phyloP scores from a whole-genome alignment of 2,329 filamentous ascomycete species.

The Ceratocystis colombiana region DNA sequence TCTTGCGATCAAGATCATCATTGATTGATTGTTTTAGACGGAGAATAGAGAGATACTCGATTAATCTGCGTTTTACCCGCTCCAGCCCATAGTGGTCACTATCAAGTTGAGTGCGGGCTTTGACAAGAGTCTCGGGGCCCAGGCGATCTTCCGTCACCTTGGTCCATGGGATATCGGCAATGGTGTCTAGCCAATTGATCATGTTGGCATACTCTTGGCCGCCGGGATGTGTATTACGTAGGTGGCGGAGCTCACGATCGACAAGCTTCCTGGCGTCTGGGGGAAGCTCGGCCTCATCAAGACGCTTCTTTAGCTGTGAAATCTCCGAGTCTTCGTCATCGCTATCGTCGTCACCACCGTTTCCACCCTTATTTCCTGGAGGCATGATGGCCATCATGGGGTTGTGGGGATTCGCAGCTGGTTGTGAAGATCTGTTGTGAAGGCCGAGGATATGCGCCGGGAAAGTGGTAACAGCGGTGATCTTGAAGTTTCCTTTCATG shows the following conservation, averaged over 20 bases:
- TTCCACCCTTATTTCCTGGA: conserved; percentile 27
- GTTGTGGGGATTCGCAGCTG: conserved; percentile 31
- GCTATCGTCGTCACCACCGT: conserved; percentile 49
- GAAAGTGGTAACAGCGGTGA: conserved; percentile 65
- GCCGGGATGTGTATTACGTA: conserved; percentile 91
- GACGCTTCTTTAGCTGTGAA: conserved; percentile 79
- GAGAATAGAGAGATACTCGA: conserved; percentile 94
- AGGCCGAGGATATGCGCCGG: conserved; percentile 46
- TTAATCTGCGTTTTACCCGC: conserved; percentile 89
- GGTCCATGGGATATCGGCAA: conserved; percentile 90
- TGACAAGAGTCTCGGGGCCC: conserved; percentile 64
- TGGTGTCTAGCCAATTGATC: conserved; percentile 83
- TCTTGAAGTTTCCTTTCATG: conserved; percentile 79
- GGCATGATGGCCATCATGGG: conserved; percentile 33
- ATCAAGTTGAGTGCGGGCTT: conserved; percentile 80
- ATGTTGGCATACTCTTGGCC: conserved; percentile 95
- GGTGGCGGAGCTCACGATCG: conserved; percentile 72
- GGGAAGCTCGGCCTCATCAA: conserved; percentile 70
- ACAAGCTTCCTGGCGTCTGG: conserved; percentile 84
- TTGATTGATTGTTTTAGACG: conserved; percentile 90
- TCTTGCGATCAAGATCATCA: conserved; percentile 67
- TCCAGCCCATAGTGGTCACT: conserved; percentile 94
- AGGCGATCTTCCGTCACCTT: conserved; percentile 76
- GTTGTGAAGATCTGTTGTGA: conserved; percentile 28
- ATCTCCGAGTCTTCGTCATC: conserved; percentile 82